phyloP scores from a whole-genome alignment of 108 stramenopile species.

The Discostella stelligeroides region DNA sequence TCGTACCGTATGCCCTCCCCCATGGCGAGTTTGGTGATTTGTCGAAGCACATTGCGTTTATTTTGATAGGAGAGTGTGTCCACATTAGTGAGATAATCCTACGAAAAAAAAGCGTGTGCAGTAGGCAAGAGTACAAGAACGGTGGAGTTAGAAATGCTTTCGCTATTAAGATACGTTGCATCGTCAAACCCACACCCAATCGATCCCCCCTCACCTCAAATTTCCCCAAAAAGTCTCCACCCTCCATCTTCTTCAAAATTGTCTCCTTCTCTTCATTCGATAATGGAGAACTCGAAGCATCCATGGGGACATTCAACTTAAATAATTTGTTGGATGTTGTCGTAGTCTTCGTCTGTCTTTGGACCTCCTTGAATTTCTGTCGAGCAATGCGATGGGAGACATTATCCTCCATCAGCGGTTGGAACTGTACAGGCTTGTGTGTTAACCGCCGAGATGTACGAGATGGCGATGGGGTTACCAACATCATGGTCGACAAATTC shows the following conservation, averaged over 20 bases:
- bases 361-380: conserved; percentile 1
- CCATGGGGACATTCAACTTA: conserved; percentile 24
- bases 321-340: conserved; percentile 9
- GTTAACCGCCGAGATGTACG: conserved; percentile 37
- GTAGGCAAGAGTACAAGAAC: no score
- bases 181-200: no score
- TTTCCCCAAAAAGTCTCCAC: conserved; percentile 45
- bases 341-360: conserved; percentile 1
- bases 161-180: no score
- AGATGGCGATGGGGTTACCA: conserved; percentile 14
- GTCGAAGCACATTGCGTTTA: conserved; percentile 60
- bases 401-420: conserved; percentile 23
- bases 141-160: no score
- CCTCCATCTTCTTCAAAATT: conserved; percentile 27
- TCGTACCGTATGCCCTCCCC: conserved; percentile 74
- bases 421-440: conserved; percentile 15
- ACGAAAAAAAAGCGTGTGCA: not conserved
- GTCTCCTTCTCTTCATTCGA: conserved; percentile 19
- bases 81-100: conserved; percentile 36
- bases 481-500: not conserved
- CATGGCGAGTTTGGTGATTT: conserved; percentile 59
- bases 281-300: conserved; percentile 27
- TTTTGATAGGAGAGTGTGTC: conserved; percentile 51
- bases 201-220: conserved; percentile 37
- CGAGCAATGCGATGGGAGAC: no score